Evolutionary conservation across 129 eudicot genomes (phyloP).

Genomic region (Smallanthus sonchifolius): DNA sequence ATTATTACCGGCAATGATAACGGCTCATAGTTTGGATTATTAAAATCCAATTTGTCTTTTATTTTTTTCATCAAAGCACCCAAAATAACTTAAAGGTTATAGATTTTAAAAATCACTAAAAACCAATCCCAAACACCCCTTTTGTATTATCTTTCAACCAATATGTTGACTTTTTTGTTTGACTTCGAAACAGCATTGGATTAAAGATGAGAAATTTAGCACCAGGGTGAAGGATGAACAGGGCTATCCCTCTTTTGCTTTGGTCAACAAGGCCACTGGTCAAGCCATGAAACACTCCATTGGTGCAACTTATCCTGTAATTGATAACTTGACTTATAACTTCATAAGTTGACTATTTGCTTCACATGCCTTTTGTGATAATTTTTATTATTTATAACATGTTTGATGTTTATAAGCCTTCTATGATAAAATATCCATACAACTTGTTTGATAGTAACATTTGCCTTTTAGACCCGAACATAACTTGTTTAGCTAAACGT

Average conservation of each 20-base stretch:
- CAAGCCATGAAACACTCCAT: slow-evolving; percentile 74
- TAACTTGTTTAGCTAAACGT: not conserved
- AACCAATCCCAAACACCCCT: not conserved
- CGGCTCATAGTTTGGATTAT: too few relatives aligned
- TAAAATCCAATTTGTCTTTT: too few relatives aligned
- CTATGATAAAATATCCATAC: not conserved
- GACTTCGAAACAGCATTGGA: slow-evolving; percentile 64
- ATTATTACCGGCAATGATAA: too few relatives aligned
- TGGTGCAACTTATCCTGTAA: slow-evolving; percentile 83
- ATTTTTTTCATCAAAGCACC: not conserved
- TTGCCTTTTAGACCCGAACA: not conserved
- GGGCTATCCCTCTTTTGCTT: slow-evolving; percentile 62
- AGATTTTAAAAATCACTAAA: not conserved
- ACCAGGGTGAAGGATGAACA: slow-evolving; percentile 78
- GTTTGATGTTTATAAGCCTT: not conserved
- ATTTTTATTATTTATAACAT: not conserved
- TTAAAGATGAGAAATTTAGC: slow-evolving; percentile 72
- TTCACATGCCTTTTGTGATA: not conserved
- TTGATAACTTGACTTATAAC: not conserved
- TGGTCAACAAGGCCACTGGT: slow-evolving; percentile 77
- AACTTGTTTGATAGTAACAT: not conserved
- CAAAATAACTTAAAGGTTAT: not conserved
- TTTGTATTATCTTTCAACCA: not conserved
- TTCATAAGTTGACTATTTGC: not conserved
- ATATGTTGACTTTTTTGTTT: not conserved